Base-by-base conservation (phyloP, 2,329 filamentous ascomycete genomes). In the Talaromyces pinophilus region DNA sequence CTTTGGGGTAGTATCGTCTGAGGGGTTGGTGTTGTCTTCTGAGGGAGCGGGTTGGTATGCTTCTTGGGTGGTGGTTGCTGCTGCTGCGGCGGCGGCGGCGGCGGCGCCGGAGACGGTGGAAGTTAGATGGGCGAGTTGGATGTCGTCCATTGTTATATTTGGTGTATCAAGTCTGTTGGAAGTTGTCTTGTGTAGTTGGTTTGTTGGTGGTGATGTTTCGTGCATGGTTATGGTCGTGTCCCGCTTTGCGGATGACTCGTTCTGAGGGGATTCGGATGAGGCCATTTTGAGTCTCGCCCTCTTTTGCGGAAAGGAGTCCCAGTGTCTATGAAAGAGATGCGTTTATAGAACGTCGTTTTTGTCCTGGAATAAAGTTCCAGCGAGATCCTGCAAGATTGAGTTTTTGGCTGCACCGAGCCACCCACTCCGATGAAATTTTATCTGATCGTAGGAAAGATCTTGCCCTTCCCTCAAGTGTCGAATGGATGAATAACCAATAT, bases 91-190 rank as follows among this genome's bases (percentile, higher is more conserved):
- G 5, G 55, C 54, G 10, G 54, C 54, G 8, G 72, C 70, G 57
- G 40, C 50, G 1, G 50, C 52, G n/a, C 40, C 52, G 57, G 70
- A 72, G 17, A 76, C 57, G 64, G 74, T 74, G 33, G 77, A 40
- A 2, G 68, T 70, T 17, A 76, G 46, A 67, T 74, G 64, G 13
- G 69, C 61, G 42, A 67, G 55, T 52, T 63, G 65, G 22, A 67
- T 62, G 6, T 67, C 61, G 19, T 67, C 54, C 42, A 52, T 46
- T 30, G 42, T 33, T 1, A 35, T 35, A 13, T 25, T 59, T 17
- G 59, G 28, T 10, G 42, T 35, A 13, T 61, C 59, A 13, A 13
- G n/a, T 46, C 28, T 61, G 17, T 8, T 48, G n/a, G 50, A 33
- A 1, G 19, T 8, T 38, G 54, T 22, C n/a, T 22, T 22, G 11